phyloP scores from a whole-genome alignment of 2,329 filamentous ascomycete species.

The Cucurbitaria berberidis region DNA sequence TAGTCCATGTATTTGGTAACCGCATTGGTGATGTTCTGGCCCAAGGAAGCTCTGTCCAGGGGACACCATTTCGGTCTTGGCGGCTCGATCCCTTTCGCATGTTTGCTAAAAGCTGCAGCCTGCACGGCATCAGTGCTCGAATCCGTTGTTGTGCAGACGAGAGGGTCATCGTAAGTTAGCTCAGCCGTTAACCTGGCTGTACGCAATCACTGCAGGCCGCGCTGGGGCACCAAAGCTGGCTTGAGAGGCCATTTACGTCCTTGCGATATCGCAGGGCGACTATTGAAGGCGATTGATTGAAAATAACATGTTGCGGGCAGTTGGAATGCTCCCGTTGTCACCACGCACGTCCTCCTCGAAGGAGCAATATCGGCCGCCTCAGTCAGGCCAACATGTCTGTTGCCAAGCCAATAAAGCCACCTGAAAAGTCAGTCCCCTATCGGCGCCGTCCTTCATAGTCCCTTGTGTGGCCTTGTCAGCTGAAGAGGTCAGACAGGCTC shows the following conservation, averaged over 20 bases:
- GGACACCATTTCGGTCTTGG: conserved; percentile 15
- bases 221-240: too few species aligned
- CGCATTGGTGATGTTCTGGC: conserved; percentile 30
- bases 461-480: conserved; percentile 7
- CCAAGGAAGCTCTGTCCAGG: conserved; percentile 8
- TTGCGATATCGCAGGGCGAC: not conserved
- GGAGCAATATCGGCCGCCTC: conserved; percentile 3
- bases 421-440: conserved; percentile 15
- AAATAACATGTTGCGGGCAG: not conserved
- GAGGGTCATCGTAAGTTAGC: not conserved
- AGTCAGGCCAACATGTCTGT: conserved; percentile 2
- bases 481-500: conserved; percentile 4
- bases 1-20: conserved; percentile 23
- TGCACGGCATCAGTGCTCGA: conserved; percentile 10
- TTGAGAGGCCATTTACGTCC: not conserved
- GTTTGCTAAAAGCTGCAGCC: conserved; percentile 8
- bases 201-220: not conserved
- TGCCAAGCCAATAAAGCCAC: conserved; percentile 30
- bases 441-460: conserved; percentile 7
- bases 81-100: conserved; percentile 12
- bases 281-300: not conserved
- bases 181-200: not conserved
- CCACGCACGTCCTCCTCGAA: not conserved
- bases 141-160: conserved; percentile 5
- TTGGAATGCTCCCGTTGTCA: not conserved